Evolutionary conservation across 441 rosid species (phyloP).

Genomic region (Croton setiger): DNA sequence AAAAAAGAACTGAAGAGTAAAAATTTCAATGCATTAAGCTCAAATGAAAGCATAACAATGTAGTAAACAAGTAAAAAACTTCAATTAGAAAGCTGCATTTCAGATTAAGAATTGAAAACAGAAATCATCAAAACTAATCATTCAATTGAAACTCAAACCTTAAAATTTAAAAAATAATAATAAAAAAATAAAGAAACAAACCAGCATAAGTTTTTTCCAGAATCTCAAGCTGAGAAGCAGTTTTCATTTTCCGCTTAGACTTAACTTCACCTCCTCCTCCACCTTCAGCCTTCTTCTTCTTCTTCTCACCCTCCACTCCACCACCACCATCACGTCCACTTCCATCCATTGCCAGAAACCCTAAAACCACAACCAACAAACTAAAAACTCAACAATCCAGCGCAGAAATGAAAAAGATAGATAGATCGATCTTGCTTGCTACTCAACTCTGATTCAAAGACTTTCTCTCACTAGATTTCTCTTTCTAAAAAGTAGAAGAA

Average conservation of each 20-base stretch:
- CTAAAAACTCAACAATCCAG: not conserved
- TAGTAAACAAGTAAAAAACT: not conserved
- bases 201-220: slow-evolving; percentile 83
- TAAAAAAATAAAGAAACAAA: slow-evolving; percentile 20
- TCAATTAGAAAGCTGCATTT: slow-evolving; percentile 9
- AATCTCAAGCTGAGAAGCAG: slow-evolving; percentile 79
- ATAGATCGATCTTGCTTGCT: not conserved
- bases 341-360: slow-evolving; percentile 20
- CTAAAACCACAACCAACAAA: not conserved
- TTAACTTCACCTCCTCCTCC: slow-evolving; percentile 29
- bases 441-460: not conserved
- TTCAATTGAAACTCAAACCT: not conserved
- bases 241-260: slow-evolving; percentile 96
- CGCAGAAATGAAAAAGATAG: not conserved
- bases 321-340: not conserved
- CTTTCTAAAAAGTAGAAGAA: slow-evolving; percentile 8
- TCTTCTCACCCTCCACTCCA: slow-evolving; percentile 28
- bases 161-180: not conserved
- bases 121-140: not conserved
- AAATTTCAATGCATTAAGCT: not conserved
- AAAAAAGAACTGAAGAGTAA: not conserved
- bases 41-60: not conserved
- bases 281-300: slow-evolving; percentile 50
- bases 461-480: slow-evolving; percentile 15
- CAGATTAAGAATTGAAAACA: not conserved